Evolutionary conservation across 805 yeast species (phyloP).

Genomic region (fission yeast (Schizosaccharomyces pombe)): ASM294v3 CU329670.1:637501-638000

Average conservation of each 20-base stretch:
- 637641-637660: slow-evolving; percentile 87
- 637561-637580: slow-evolving; percentile 82
- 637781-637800: too few species aligned
- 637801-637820: not conserved
- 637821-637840: slow-evolving; percentile 7
- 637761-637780: slow-evolving; percentile 66
- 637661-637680: slow-evolving; percentile 98
- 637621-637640: slow-evolving; percentile 79
- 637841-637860: slow-evolving; percentile 23
- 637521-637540: slow-evolving; percentile 47
- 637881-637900: slow-evolving; percentile 71
- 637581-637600: slow-evolving; percentile 91
- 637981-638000: slow-evolving; percentile 84
- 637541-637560: slow-evolving; percentile 48
- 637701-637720: slow-evolving; percentile 38
- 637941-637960: slow-evolving; percentile 26
- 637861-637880: slow-evolving; percentile 86
- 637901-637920: slow-evolving; percentile 51
- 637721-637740: slow-evolving; percentile 19
- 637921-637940: slow-evolving; percentile 79
- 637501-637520: slow-evolving; percentile 40
- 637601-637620: slow-evolving; percentile 85
- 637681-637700: slow-evolving; percentile 90
- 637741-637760: slow-evolving; percentile 67
- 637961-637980: slow-evolving; percentile 51